These are phyloP conservation scores for Phoenix roebelenii DNA, from an alignment of 176 grass and related monocot genomes.

Conservation along the genomic window DNA sequence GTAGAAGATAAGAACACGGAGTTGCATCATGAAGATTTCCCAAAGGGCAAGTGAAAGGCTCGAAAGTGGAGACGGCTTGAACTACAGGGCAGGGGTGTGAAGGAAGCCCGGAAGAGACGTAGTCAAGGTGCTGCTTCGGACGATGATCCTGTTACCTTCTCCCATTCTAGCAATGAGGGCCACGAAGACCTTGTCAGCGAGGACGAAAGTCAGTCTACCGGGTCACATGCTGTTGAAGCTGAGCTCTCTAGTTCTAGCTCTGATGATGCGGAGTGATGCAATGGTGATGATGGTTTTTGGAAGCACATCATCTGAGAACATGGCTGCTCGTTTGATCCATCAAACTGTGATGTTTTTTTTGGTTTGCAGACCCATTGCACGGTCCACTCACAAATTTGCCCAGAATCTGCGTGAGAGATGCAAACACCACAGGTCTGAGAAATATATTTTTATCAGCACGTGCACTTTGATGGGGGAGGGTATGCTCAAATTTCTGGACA, in stretches of 20 bases:
- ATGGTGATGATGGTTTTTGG: not conserved
- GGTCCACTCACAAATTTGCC: no score
- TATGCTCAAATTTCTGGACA: no score
- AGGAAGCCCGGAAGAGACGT: conserved; percentile 48
- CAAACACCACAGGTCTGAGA: no score
- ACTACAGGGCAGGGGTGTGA: conserved; percentile 37
- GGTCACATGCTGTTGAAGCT: conserved; percentile 25
- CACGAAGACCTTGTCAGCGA: conserved; percentile 23
- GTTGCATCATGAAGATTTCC: conserved; percentile 46
- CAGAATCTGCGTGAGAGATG: no score
- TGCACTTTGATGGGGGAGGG: no score
- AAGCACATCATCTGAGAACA: no score
- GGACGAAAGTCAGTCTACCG: conserved; percentile 24
- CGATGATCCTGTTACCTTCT: conserved; percentile 40
- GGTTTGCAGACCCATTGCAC: no score
- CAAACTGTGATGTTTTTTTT: no score
- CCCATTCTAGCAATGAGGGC: conserved; percentile 53
- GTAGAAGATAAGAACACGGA: conserved; percentile 48
- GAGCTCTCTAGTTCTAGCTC: conserved; percentile 50
- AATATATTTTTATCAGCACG: no score
- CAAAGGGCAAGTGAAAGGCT: conserved; percentile 49
- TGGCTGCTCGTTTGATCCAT: no score
- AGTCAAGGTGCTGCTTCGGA: conserved; percentile 32
- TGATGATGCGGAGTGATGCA: conserved; percentile 2
- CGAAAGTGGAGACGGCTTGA: conserved; percentile 59